Evolutionary conservation across 805 yeast species (phyloP), one percentile per base, ranked within the genome.

Genomic region (Yarrowia deformans): DNA sequence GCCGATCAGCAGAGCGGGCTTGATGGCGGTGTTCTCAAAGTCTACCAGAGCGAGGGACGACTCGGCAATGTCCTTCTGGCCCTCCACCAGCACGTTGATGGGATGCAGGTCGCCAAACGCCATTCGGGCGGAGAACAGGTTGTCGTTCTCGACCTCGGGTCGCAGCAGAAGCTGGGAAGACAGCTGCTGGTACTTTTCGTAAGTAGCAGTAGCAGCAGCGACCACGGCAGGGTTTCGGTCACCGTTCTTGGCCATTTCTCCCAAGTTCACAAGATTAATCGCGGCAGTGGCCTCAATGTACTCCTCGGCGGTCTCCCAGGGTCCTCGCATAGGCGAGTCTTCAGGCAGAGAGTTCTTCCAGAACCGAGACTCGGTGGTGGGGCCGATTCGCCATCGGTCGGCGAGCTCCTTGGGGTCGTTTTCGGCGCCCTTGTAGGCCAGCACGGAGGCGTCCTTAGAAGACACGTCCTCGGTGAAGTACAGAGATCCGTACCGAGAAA

Each of bases 51-150:
- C 85, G 2, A 63, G 56, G 10, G 55, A 16, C 19, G 50, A 78
- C 75, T 40, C 77, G 77, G n/a, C 75, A 49, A 70, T 71, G 12
- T 61, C 70, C 35, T 75, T 78, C 12, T 75, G 78, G 13, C 82
- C 80, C n/a, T 79, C 78, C 32, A 84, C 77, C 55, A 93, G 81
- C 9, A 91, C 91, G 76, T 94, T 94, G 85, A 93, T 83, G 29
- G 99, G 98, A 77, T 92, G 96, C 72, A 95, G 80, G 77, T 95
- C 98, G 6, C 97, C 94, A 72, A 88, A 84, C 72, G 81, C 85
- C 67, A 94, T 80, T 73, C 94, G 85, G 70, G 97, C 94, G 67
- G 87, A 84, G 74, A 90, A 84, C 52, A 91, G 79, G 69, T 19
- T 35, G 49, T 88, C 79, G 10, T 91, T 75, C 19, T 81, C 80